These are phyloP conservation scores for Nowakowskiella sp. DNA, from an alignment of 192 early-diverging fungal species.

Conservation along the genomic window DNA sequence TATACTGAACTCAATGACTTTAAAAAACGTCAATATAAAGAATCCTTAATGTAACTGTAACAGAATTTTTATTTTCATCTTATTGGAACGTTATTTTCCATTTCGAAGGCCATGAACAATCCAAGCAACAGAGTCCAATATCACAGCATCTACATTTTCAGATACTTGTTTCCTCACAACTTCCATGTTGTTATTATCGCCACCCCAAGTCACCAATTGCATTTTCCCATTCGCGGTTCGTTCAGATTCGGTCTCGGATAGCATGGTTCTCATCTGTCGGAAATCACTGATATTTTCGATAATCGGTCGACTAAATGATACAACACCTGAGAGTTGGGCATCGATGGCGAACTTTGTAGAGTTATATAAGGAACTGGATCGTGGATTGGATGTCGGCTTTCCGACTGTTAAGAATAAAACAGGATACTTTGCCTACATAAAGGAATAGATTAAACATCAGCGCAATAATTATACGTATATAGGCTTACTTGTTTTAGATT, in stretches of 20 bases:
- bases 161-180: conserved; percentile 63
- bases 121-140: no score
- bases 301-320: conserved; percentile 64
- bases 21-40: no score
- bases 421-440: conserved; percentile 6
- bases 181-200: conserved; percentile 64
- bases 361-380: conserved; percentile 70
- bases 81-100: no score
- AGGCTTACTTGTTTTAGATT: conserved; percentile 67
- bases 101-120: no score
- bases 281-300: conserved; percentile 52
- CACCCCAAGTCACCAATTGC: conserved; percentile 74
- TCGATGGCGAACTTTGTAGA: conserved; percentile 72
- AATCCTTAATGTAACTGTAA: no score
- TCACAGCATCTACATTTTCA: conserved; percentile 83
- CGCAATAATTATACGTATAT: background rate
- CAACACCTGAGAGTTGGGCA: conserved; percentile 69
- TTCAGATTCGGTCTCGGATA: no score
- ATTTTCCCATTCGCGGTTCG: conserved; percentile 60
- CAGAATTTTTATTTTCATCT: no score
- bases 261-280: conserved; percentile 58
- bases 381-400: conserved; percentile 60
- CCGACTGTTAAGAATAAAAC: background rate
- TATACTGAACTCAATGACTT: no score
- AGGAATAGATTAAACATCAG: background rate